Percentiles rank a stretch among this genome's conserved stretches.
phyloP scores from a whole-genome alignment of 2,329 filamentous ascomycete genomes.

The Beauveria rudraprayagi region DNA sequence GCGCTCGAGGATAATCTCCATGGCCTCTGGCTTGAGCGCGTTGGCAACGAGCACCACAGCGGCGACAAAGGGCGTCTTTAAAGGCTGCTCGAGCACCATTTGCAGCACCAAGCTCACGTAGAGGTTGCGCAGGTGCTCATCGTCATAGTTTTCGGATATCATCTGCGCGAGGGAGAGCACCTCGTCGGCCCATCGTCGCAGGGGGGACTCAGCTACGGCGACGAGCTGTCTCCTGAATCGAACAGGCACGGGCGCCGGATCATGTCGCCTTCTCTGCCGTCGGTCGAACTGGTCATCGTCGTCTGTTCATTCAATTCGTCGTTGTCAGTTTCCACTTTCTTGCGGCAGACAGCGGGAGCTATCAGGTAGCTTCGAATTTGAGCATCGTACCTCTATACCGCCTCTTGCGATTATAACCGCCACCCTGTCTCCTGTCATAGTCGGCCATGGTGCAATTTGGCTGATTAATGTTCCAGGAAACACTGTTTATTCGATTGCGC shows the following conservation, averaged over 20 bases:
- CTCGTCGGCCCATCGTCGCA: slow-evolving; percentile 72
- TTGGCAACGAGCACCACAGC: slow-evolving; percentile 76
- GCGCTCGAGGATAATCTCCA: slow-evolving; percentile 59
- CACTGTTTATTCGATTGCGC: slow-evolving; percentile 16
- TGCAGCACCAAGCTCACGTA: slow-evolving; percentile 70
- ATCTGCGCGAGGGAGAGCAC: slow-evolving; percentile 65
- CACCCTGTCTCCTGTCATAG: slow-evolving; percentile 46
- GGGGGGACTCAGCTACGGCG: slow-evolving; percentile 71
- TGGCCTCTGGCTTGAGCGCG: slow-evolving; percentile 65
- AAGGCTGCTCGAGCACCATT: slow-evolving; percentile 79
- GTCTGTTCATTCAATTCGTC: slow-evolving; percentile 19
- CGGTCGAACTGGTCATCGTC: slow-evolving; percentile 64
- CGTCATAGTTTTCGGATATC: slow-evolving; percentile 77
- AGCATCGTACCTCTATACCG: slow-evolving; percentile 64
- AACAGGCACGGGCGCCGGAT: slow-evolving; percentile 59
- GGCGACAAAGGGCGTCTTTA: slow-evolving; percentile 94
- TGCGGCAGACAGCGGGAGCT: slow-evolving; percentile 4
- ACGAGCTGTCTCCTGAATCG: slow-evolving; percentile 73
- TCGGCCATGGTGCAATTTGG: slow-evolving; percentile 38
- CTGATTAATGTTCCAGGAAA: slow-evolving; percentile 1
- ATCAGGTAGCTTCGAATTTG: slow-evolving; percentile 1
- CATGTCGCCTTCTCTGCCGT: slow-evolving; percentile 65
- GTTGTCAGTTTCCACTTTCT: background rate
- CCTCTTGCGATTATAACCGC: slow-evolving; percentile 62
- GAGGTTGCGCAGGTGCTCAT: slow-evolving; percentile 63